phyloP scores from a whole-genome alignment of 805 yeast genomes.

The Kurtzmaniella fragi region DNA sequence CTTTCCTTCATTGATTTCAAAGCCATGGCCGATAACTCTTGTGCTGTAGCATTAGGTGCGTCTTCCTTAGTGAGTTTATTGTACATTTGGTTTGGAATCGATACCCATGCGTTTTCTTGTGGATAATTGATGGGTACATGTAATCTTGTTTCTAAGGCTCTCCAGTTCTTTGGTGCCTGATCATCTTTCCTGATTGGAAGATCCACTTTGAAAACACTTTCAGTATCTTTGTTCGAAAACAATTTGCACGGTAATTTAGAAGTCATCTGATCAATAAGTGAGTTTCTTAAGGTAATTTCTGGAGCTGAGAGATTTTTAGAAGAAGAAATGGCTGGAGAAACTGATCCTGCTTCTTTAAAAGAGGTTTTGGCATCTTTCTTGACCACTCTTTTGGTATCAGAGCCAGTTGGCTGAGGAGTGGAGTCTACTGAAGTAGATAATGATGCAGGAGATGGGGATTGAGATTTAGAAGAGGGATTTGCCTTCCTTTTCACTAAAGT shows the following conservation, averaged over 20 bases:
- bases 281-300: constrained; percentile 8
- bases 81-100: constrained; percentile 23
- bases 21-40: constrained; percentile 13
- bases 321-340: too few relatives aligned
- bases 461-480: background rate
- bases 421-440: too few relatives aligned
- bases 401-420: too few relatives aligned
- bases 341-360: too few relatives aligned
- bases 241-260: constrained; percentile 23
- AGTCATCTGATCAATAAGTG: constrained; percentile 19
- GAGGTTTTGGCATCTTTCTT: too few relatives aligned
- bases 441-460: too few relatives aligned
- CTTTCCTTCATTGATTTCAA: constrained; percentile 11
- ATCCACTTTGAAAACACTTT: constrained; percentile 25
- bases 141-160: constrained; percentile 24
- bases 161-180: constrained; percentile 26
- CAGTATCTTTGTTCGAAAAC: constrained; percentile 20
- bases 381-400: too few relatives aligned
- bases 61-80: constrained; percentile 10
- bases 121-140: constrained; percentile 33
- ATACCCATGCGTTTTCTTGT: constrained; percentile 13
- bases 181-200: constrained; percentile 20
- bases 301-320: too few relatives aligned
- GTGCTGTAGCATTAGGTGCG: background rate
- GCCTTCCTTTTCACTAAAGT: too few relatives aligned